A percentile compares a stretch with the other conserved stretches of the same genome.
Conservation (phyloP, 2,329 filamentous ascomycete species). For the Scytalidium lignicola region DNA sequence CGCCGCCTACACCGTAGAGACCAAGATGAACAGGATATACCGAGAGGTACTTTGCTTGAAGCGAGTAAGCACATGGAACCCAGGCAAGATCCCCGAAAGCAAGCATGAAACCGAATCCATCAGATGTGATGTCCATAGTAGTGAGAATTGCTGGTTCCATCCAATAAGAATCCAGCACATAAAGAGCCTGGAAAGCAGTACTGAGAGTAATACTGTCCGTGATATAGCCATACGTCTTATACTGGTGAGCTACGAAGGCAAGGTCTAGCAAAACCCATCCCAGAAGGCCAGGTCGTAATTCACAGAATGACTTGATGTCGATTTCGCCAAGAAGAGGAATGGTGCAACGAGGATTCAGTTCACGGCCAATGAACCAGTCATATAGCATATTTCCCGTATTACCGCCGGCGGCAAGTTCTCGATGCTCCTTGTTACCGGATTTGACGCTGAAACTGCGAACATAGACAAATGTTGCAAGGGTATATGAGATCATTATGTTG, state of each 20-base stretch:
- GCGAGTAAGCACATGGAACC: slow-evolving; percentile 85
- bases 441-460: slow-evolving; percentile 76
- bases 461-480: slow-evolving; percentile 74
- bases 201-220: slow-evolving; percentile 83
- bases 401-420: slow-evolving; percentile 78
- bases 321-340: slow-evolving; percentile 78
- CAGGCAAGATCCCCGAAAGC: slow-evolving; percentile 88
- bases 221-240: slow-evolving; percentile 74
- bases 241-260: slow-evolving; percentile 81
- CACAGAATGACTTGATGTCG: slow-evolving; percentile 86
- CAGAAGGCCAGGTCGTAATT: slow-evolving; percentile 86
- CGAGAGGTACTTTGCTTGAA: slow-evolving; percentile 80
- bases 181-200: slow-evolving; percentile 71
- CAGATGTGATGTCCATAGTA: slow-evolving; percentile 89
- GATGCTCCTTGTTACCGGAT: slow-evolving; percentile 63
- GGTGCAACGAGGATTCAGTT: slow-evolving; percentile 82
- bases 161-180: slow-evolving; percentile 78
- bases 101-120: slow-evolving; percentile 95
- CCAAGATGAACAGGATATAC: slow-evolving; percentile 79
- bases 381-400: slow-evolving; percentile 81
- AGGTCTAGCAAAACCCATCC: slow-evolving; percentile 85
- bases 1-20: slow-evolving; percentile 54
- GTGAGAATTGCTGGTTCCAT: slow-evolving; percentile 88
- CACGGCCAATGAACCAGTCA: slow-evolving; percentile 94
- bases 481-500: slow-evolving; percentile 72